Base-by-base conservation (phyloP, 176 grass and related monocot genomes). In the Oryza meridionalis region DNA sequence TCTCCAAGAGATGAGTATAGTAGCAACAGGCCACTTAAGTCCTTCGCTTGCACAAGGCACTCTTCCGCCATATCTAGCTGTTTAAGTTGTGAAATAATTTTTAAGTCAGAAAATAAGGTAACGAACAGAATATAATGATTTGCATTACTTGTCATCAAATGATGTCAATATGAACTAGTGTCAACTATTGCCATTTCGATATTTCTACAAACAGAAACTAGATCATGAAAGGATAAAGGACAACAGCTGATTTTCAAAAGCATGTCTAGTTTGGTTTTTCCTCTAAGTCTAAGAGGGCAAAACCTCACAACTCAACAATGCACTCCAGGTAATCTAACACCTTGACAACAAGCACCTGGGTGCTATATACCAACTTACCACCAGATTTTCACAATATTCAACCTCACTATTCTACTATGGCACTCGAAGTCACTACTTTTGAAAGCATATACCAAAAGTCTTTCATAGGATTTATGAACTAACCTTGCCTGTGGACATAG, bases 1-100 rank as follows among this genome's bases (percentile, higher is more conserved):
- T 98, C 93, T 77, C 96, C 96, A 53, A 98, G 96, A 63, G 96
- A 90, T 47, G 96, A 98, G 77, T 98, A 95, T 31, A 98, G 70
- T 71, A 98, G 83, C 77, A 98, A 87, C 78, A 98, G 86, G 16
- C 96, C 96, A 61, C 96, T 98, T 79, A 98, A 94, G 77, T 98
- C 96, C 73, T 73, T 95, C 17, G 93, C 96, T 65, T 98, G 91
- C 80, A 88, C 63, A 82, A 98, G 85, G 84, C 96, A 98, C 76
- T 96, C 93, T 83, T 98, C 96, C 0, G 93, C 91, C 88, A 95
- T 93, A 75, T 89, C 93, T 8, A 98, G 84, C 96, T 98, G 91
- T 44, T 78, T 26, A 87, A 91, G 77, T 88, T 72, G 78, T 62
- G 76, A 19, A 24, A 83, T 63, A 38, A 15, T 53, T 10, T 10